A percentile compares a stretch with the other conserved stretches of the same genome.
These are phyloP conservation scores for Volvox africanus DNA, from an alignment of 139 green algal genomes.

Conservation along the genomic window DNA sequence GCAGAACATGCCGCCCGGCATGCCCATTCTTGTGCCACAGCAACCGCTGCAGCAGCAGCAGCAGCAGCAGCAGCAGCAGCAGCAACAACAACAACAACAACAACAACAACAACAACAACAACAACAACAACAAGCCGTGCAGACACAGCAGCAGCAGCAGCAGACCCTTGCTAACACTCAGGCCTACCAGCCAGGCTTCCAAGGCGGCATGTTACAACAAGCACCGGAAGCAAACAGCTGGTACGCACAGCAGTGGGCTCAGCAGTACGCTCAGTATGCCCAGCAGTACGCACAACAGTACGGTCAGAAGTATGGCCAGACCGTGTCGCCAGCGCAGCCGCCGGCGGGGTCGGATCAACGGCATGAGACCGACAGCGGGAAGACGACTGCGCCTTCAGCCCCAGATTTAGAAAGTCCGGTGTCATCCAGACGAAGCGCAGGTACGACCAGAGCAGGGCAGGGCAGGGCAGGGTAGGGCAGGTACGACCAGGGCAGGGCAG, in stretches of 20 bases:
- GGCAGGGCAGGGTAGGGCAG: no score
- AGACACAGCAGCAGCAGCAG: slow-evolving; percentile 21
- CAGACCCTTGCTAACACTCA: not conserved
- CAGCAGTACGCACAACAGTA: slow-evolving; percentile 19
- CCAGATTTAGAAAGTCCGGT: no score
- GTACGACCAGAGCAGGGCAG: no score
- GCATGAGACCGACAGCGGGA: not conserved
- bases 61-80: not conserved
- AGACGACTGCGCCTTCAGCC: no score
- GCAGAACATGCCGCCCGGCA: slow-evolving; percentile 46
- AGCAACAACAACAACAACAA: slow-evolving; percentile 3
- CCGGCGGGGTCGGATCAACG: not conserved
- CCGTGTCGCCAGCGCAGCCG: not conserved
- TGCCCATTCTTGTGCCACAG: slow-evolving; percentile 31
- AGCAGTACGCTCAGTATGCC: slow-evolving; percentile 18
- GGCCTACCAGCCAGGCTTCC: not conserved
- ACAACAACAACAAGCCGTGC: not conserved
- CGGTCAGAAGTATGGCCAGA: not conserved
- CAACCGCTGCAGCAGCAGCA: not conserved
- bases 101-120: not conserved
- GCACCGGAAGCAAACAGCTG: not conserved
- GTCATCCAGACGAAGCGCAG: no score
- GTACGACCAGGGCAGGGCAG: no score
- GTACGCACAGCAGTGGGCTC: slow-evolving; percentile 28
- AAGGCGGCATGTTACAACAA: not conserved